Evolutionary conservation across 2,329 filamentous ascomycete species (phyloP), one percentile per base, ranked within the genome.

Genomic region (Pseudogymnoascus sp.): DNA sequence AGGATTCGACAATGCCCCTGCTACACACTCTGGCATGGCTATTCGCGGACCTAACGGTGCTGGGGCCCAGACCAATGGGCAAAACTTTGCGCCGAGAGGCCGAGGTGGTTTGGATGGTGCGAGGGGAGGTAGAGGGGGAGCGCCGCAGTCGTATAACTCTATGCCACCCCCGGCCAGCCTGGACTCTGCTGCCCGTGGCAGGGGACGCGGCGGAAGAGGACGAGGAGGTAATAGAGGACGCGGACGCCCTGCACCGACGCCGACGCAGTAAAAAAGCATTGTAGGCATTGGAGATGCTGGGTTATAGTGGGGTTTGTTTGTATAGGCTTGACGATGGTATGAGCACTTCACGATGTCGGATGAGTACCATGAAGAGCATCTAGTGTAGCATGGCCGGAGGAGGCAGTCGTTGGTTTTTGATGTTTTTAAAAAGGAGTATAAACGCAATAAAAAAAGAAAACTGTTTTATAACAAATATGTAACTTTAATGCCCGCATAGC

Each of bases 121-220:
- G 33, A 60, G 38, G 31, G 21, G 52, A 25, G 35, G 58, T 31
- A 33, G 23, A 37, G 28, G 16, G 14, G 49, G 49, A 4, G 49
- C 55, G n/a, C 64, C 64, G 25, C 72, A 74, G 60, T 72, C 68
- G 35, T 88, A 84, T 69, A 80, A 79, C 63, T 80, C 80, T 14
- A 82, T 87, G 6, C 84, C 85, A 31, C 88, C 87, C 21, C 87
- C 88, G 1, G 73, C 82, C 1, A 80, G 72, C 45, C 74, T 89
- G 11, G 80, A 87, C 65, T 69, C 75, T 16, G 70, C 75, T 21
- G 76, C 73, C 40, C 65, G 74, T 38, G 70, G 73, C 14, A 69
- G 75, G 63, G 73, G 74, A 5, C 67, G 71, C 25, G 71, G 71
- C 45, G 64, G 63, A 1, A 41, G 63, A 16, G 63, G 55, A 18